Evolutionary conservation across 805 yeast genomes (phyloP).

Genomic region (Cephaloascus fragrans): DNA sequence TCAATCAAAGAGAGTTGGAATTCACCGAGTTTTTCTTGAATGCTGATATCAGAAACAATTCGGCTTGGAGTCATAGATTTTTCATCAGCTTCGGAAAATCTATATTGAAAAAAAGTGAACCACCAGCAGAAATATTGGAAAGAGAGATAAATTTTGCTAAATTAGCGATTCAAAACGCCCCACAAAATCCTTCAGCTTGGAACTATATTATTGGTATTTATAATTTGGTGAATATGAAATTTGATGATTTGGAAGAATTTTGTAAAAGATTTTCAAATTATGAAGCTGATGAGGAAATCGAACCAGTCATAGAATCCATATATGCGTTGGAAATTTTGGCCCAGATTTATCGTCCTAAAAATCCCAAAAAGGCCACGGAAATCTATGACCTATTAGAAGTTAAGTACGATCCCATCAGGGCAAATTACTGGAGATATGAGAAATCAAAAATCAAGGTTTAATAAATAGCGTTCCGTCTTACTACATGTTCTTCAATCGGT

Average conservation of each 20-base stretch:
- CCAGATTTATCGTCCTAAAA: conserved; percentile 28
- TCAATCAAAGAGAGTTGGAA: conserved; percentile 35
- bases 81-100: conserved; percentile 33
- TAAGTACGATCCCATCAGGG: conserved; percentile 53
- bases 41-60: conserved; percentile 74
- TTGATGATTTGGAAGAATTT: conserved; percentile 33
- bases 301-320: conserved; percentile 29
- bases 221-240: conserved; percentile 13
- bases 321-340: conserved; percentile 60
- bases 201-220: conserved; percentile 62
- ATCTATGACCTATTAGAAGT: conserved; percentile 43
- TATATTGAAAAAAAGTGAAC: conserved; percentile 6
- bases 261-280: conserved; percentile 29
- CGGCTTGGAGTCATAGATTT: conserved; percentile 88
- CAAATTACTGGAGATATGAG: conserved; percentile 51
- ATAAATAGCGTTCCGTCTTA: too few species aligned
- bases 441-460: conserved; percentile 7
- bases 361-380: conserved; percentile 21
- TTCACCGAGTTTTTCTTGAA: conserved; percentile 40
- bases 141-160: conserved; percentile 47
- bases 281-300: conserved; percentile 8
- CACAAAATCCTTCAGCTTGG: conserved; percentile 85
- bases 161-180: conserved; percentile 43
- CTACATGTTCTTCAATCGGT: not conserved
- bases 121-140: conserved; percentile 12